Base-by-base conservation (phyloP, 2,329 filamentous ascomycete species). In the Calycina herbarum region DNA sequence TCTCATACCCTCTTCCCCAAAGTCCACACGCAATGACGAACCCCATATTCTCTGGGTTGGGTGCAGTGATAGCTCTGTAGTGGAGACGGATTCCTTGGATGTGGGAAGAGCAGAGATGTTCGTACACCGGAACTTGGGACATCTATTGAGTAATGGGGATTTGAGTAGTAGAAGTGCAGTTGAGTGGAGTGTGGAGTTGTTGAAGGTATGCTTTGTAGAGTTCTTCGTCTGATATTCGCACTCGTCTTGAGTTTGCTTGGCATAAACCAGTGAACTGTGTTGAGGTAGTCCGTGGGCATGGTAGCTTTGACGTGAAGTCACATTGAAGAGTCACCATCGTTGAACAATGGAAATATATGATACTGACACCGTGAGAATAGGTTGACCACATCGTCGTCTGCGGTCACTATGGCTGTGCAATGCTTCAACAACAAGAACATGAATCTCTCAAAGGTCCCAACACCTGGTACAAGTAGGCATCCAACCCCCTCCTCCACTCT, bases 41-140 rank as follows among this genome's bases (percentile, higher is more conserved):
- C 82, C 83, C 4, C 78, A 83, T 71, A 84, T 85, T 63, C 79
- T 91, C 31, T 91, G 88, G 88, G 83, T 91, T 67, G 88, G 88
- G 48, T 91, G 88, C 77, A 86, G 86, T 69, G 88, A 90, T 79
- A 86, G 83, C 35, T 85, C 87, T 57, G 83, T 88, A 67, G 86
- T 87, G 1, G 88, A 90, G 77, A 89, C 87, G 4, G 86, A 85
- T 62, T 79, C 89, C 66, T 79, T 89, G 57, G 82, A 83, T 72
- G 80, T 87, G 63, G 78, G 85, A 68, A 86, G 87, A 5, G 87
- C 88, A 42, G 87, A 90, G 70, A 84, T 90, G 69, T 90, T 91
- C 76, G 86, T 89, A 56, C 88, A 90, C 78, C 84, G 88, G 70
- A 90, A 91, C 77, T 89, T 91, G 74, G 88, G 88, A 72, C 90